Evolutionary conservation across 192 early-diverging fungal species (phyloP).

Genomic region (Coemansia brasiliensis): DNA sequence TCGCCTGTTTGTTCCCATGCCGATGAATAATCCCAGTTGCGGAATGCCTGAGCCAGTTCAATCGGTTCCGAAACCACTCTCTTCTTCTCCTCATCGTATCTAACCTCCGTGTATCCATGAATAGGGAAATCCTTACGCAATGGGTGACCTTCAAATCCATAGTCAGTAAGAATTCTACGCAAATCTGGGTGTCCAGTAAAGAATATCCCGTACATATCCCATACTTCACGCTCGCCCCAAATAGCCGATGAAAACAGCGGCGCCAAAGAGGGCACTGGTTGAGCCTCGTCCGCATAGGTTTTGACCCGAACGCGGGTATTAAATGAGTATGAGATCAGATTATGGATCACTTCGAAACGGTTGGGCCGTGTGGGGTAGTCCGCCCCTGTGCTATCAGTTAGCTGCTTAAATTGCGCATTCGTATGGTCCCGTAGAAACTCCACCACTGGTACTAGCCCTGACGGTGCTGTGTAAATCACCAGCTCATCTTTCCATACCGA

Average conservation of each 20-base stretch:
- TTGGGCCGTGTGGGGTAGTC: constrained; percentile 90
- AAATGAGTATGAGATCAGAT: constrained; percentile 80
- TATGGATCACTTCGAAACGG: constrained; percentile 97
- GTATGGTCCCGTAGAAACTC: constrained; percentile 94
- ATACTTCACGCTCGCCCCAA: constrained; percentile 98
- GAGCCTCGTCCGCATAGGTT: constrained; percentile 90
- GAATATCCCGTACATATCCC: constrained; percentile 98
- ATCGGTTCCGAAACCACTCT: constrained; percentile 94
- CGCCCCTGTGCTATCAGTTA: constrained; percentile 84
- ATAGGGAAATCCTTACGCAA: constrained; percentile 98
- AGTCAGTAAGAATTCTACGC: constrained; percentile 95
- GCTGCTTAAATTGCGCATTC: constrained; percentile 88
- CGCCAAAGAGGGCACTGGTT: constrained; percentile 86
- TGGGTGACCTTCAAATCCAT: constrained; percentile 95
- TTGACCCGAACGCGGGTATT: constrained; percentile 96
- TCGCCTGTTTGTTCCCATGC: constrained; percentile 91
- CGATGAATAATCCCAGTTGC: constrained; percentile 93
- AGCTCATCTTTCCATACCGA: constrained; percentile 98
- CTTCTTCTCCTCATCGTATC: constrained; percentile 99
- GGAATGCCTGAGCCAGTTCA: constrained; percentile 93
- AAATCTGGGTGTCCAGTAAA: constrained; percentile 96
- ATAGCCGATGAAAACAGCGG: constrained; percentile 81
- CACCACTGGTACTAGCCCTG: constrained; percentile 72
- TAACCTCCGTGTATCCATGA: constrained; percentile 97
- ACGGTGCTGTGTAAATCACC: constrained; percentile 89